phyloP scores from a whole-genome alignment of 345 rosid genomes.

The Limnanthes douglasii region DNA sequence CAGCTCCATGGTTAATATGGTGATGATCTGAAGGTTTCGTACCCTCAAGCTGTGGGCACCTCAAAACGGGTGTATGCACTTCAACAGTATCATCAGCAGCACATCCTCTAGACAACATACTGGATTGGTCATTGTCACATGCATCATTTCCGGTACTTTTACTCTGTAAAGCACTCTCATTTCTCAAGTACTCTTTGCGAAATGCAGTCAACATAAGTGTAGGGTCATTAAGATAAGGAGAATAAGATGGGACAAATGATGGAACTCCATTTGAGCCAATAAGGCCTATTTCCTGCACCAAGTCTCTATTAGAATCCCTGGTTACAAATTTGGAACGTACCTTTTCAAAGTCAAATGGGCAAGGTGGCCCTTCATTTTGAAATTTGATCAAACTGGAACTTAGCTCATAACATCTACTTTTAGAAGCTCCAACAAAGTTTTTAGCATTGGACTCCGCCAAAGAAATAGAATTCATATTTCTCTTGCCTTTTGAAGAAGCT shows the following conservation, averaged over 20 bases:
- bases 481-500: conserved; percentile 25
- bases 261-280: conserved; percentile 68
- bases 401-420: conserved; percentile 19
- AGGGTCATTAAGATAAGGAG: conserved; percentile 40
- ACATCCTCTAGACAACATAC: conserved; percentile 11
- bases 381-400: conserved; percentile 41
- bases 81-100: conserved; percentile 16
- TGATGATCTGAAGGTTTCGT: conserved; percentile 15
- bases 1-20: background rate
- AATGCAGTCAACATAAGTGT: conserved; percentile 18
- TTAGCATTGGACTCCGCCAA: conserved; percentile 16
- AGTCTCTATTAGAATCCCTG: conserved; percentile 63
- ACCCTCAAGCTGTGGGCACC: conserved; percentile 27
- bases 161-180: conserved; percentile 13
- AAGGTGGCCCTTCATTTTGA: conserved; percentile 30
- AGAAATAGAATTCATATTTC: conserved; percentile 18
- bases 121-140: conserved; percentile 16
- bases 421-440: conserved; percentile 19
- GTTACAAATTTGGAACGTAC: conserved; percentile 69
- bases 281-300: conserved; percentile 78
- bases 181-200: conserved; percentile 12
- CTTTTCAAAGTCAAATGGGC: conserved; percentile 58
- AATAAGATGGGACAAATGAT: conserved; percentile 33
- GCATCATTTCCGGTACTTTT: conserved; percentile 15
- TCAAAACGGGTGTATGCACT: conserved; percentile 15